Conservation (phyloP, 2,329 filamentous ascomycete genomes). For the Mycogone perniciosa region DNA sequence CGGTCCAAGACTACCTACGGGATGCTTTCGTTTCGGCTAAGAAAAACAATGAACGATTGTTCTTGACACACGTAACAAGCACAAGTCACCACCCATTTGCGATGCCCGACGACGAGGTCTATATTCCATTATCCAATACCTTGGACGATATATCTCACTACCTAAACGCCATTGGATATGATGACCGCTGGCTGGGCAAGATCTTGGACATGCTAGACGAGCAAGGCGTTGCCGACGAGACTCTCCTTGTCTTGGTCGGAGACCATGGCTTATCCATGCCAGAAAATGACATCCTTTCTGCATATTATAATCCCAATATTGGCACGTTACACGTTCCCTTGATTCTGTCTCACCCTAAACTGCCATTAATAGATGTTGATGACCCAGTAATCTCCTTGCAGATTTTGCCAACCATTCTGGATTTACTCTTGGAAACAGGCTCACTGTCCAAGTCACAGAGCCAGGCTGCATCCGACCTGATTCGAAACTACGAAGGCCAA, state of each 20-base stretch:
- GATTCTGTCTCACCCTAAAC: constrained; percentile 26
- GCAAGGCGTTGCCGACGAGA: constrained; percentile 28
- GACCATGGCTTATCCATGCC: constrained; percentile 29
- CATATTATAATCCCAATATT: constrained; percentile 29
- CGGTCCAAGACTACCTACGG: constrained; percentile 27
- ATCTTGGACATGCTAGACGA: constrained; percentile 26
- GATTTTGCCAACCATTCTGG: constrained; percentile 30
- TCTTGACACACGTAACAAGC: constrained; percentile 30
- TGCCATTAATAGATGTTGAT: constrained; percentile 26
- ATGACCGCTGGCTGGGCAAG: constrained; percentile 28
- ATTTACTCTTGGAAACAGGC: constrained; percentile 27
- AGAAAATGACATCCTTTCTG: constrained; percentile 24
- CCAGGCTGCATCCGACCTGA: constrained; percentile 22
- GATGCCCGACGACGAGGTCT: constrained; percentile 23
- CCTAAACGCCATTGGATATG: constrained; percentile 27
- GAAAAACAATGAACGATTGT: constrained; percentile 26
- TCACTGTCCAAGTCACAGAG: constrained; percentile 24
- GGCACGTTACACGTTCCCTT: constrained; percentile 29
- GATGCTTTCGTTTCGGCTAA: constrained; percentile 26
- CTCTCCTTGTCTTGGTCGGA: constrained; percentile 26
- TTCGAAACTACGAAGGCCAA: constrained; percentile 30
- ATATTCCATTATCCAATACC: constrained; percentile 21
- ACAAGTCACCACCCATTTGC: constrained; percentile 30
- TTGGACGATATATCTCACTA: constrained; percentile 28
- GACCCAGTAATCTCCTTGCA: constrained; percentile 28